These are phyloP conservation scores for Colletotrichum musae DNA, from an alignment of 2,329 filamentous ascomycete species.

Conservation along the genomic window DNA sequence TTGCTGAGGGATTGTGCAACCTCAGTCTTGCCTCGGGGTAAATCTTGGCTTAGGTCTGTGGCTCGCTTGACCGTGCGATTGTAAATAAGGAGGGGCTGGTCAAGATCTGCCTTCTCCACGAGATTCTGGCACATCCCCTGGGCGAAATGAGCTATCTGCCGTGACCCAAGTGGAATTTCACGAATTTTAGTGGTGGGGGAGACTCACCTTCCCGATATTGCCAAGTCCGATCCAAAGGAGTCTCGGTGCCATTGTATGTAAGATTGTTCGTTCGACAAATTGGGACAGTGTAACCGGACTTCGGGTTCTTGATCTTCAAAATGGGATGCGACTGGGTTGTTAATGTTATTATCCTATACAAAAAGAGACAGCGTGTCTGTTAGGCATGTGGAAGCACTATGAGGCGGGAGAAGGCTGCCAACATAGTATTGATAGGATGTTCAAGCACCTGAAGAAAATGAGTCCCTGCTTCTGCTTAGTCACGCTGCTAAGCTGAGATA, in stretches of 20 bases:
- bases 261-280: too few relatives aligned
- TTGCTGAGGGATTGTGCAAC: constrained; percentile 76
- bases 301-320: too few relatives aligned
- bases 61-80: constrained; percentile 82
- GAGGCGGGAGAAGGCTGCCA: too few relatives aligned
- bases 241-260: constrained; percentile 63
- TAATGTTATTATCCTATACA: too few relatives aligned
- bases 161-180: constrained; percentile 42
- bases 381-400: too few relatives aligned
- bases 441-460: too few relatives aligned
- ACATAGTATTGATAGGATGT: too few relatives aligned
- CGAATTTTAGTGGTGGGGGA: constrained; percentile 7
- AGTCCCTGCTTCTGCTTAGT: too few relatives aligned
- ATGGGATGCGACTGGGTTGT: too few relatives aligned
- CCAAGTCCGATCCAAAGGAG: constrained; percentile 87
- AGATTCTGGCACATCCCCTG: constrained; percentile 90
- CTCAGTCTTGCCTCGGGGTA: constrained; percentile 74
- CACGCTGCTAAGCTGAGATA: too few relatives aligned
- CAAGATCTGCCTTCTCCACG: constrained; percentile 80
- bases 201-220: constrained; percentile 85
- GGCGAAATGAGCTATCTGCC: constrained; percentile 23
- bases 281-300: too few relatives aligned
- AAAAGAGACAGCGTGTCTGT: too few relatives aligned
- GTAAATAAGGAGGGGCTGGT: constrained; percentile 81
- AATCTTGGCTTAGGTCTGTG: constrained; percentile 71